Evolutionary conservation across 768 basidiomycete species (phyloP).

Genomic region (Porphyrellus cyaneotinctus): DNA sequence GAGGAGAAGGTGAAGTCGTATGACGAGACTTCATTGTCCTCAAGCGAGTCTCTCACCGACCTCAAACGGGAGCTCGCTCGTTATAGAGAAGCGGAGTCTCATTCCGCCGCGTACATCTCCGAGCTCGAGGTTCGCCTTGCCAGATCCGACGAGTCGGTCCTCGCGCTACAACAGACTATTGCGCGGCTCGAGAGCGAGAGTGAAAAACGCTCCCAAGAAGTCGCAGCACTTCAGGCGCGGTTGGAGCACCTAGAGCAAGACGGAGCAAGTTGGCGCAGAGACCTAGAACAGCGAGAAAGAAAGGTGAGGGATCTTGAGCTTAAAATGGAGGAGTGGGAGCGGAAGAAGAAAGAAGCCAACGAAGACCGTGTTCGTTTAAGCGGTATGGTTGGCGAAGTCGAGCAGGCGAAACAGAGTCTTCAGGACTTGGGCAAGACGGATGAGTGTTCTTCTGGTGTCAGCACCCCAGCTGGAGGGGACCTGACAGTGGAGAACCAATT

Average conservation of each 20-base stretch:
- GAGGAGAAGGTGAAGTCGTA: constrained; percentile 88
- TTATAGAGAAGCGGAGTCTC: constrained; percentile 70
- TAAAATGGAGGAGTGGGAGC: constrained; percentile 76
- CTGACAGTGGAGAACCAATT: constrained; percentile 57
- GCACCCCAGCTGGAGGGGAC: constrained; percentile 33
- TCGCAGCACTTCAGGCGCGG: constrained; percentile 63
- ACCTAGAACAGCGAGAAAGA: constrained; percentile 80
- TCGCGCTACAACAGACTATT: constrained; percentile 63
- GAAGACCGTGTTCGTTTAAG: constrained; percentile 66
- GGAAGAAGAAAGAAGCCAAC: constrained; percentile 61
- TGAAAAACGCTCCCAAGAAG: constrained; percentile 69
- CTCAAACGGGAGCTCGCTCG: constrained; percentile 78
- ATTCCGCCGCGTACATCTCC: constrained; percentile 73
- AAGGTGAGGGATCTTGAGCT: constrained; percentile 72
- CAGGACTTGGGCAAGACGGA: constrained; percentile 40
- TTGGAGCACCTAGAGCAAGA: constrained; percentile 67
- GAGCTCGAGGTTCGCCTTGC: constrained; percentile 82
- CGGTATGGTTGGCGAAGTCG: constrained; percentile 65
- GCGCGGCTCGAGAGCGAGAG: constrained; percentile 75
- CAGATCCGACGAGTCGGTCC: constrained; percentile 73
- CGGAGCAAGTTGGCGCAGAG: constrained; percentile 76
- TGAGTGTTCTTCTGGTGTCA: constrained; percentile 29
- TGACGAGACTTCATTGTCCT: constrained; percentile 73
- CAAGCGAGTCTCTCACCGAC: constrained; percentile 76
- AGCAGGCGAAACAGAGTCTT: constrained; percentile 62